A percentile compares a stretch with the other conserved stretches of the same genome.
Evolutionary conservation across 2,329 filamentous ascomycete species (phyloP).

Genomic region (Pezicula carpinea): DNA sequence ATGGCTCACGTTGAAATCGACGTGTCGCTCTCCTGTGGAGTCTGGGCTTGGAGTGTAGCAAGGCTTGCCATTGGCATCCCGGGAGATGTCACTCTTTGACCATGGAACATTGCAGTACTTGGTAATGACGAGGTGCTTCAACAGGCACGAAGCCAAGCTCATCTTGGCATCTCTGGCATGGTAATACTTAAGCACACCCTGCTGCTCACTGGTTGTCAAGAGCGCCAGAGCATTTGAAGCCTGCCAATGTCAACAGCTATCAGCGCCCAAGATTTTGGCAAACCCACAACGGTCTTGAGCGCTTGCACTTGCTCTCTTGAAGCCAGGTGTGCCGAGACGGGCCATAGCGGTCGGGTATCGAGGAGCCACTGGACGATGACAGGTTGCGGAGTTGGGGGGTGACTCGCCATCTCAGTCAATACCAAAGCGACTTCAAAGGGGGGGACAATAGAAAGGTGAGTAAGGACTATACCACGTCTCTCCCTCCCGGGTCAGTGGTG

Average conservation of each 20-base stretch:
- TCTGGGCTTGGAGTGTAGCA: constrained; percentile 28
- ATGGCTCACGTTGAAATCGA: constrained; percentile 73
- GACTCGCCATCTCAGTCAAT: too few relatives aligned
- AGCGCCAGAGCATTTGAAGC: constrained; percentile 50
- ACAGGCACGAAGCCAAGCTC: constrained; percentile 64
- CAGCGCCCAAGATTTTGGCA: not conserved
- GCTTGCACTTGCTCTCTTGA: constrained; percentile 31
- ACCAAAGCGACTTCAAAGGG: too few relatives aligned
- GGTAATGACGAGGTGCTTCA: constrained; percentile 68
- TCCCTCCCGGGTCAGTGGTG: too few relatives aligned
- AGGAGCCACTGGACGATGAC: constrained; percentile 56
- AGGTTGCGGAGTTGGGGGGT: constrained; percentile 3
- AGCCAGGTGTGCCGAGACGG: constrained; percentile 34
- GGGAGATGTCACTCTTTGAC: constrained; percentile 50
- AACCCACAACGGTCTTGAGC: constrained; percentile 22
- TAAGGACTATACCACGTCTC: too few relatives aligned
- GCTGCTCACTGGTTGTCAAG: constrained; percentile 50
- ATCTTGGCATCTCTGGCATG: constrained; percentile 71
- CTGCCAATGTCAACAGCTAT: constrained; percentile 29
- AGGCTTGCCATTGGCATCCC: constrained; percentile 44
- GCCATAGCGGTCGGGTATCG: constrained; percentile 56
- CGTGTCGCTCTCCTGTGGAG: constrained; percentile 5
- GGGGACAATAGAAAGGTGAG: too few relatives aligned
- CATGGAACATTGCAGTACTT: constrained; percentile 55
- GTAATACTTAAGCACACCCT: constrained; percentile 55